phyloP scores from a whole-genome alignment of 1,284 basidiomycete species.

The Puccinia novopanici region DNA sequence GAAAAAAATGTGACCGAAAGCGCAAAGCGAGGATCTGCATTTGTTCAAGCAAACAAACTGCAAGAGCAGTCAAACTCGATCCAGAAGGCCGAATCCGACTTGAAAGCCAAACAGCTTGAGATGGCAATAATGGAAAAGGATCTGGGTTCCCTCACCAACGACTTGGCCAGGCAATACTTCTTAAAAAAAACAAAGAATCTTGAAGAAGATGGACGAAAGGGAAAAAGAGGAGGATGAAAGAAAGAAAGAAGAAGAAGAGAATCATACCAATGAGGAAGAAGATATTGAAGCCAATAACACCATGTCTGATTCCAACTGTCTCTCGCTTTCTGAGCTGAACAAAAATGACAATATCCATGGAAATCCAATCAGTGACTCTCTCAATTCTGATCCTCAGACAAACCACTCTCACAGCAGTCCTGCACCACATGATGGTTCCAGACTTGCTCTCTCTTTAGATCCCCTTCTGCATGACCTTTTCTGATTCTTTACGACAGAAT shows the following conservation, averaged over 20 bases:
- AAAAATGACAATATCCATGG: too few relatives aligned
- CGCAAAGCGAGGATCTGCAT: background rate
- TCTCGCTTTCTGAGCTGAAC: too few relatives aligned
- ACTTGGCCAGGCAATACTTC: background rate
- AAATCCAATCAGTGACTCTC: too few relatives aligned
- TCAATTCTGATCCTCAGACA: too few relatives aligned
- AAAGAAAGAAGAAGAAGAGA: background rate
- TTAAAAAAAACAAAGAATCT: background rate
- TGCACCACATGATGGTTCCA: too few relatives aligned
- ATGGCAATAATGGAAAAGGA: conserved; percentile 6
- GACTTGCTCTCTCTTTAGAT: too few relatives aligned
- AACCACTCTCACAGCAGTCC: too few relatives aligned
- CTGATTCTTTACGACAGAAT: too few relatives aligned
- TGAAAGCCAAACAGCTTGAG: background rate
- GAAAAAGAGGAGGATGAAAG: conserved; percentile 4
- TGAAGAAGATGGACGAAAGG: background rate
- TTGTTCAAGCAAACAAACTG: background rate
- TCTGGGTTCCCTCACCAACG: background rate
- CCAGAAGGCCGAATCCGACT: background rate
- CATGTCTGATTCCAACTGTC: too few relatives aligned
- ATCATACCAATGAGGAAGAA: background rate
- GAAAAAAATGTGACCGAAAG: background rate
- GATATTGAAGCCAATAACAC: background rate
- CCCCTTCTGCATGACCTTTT: too few relatives aligned
- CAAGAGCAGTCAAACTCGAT: background rate